phyloP scores from a whole-genome alignment of 495 filamentous ascomycete genomes.

The Aspergillus carlsbadensis region DNA sequence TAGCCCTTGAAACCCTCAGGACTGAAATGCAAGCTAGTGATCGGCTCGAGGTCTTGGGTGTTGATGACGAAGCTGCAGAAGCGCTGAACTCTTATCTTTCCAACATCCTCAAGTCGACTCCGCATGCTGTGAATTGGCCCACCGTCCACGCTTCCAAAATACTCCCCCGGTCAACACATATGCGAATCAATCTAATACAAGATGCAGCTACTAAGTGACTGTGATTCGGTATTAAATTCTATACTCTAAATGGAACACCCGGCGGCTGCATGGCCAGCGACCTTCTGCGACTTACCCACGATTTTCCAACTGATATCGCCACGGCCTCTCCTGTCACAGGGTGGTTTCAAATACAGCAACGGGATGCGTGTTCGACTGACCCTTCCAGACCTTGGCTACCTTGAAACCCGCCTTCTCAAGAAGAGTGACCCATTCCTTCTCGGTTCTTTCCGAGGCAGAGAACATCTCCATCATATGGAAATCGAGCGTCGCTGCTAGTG shows the following conservation, averaged over 20 bases:
- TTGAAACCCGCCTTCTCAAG: constrained; percentile 54
- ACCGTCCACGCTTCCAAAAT: constrained; percentile 4
- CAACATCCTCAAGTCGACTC: constrained; percentile 7
- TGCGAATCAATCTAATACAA: too few species aligned
- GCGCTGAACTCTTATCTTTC: constrained; percentile 12
- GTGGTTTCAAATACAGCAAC: constrained; percentile 1
- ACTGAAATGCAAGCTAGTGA: constrained; percentile 5
- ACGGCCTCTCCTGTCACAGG: not conserved
- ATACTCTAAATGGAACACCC: too few species aligned
- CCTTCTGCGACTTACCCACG: too few species aligned
- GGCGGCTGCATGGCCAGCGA: too few species aligned
- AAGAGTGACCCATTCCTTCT: constrained; percentile 17
- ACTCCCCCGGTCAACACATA: not conserved
- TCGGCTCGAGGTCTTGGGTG: not conserved
- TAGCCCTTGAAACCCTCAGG: constrained; percentile 12
- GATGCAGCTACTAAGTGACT: too few species aligned
- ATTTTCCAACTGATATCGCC: not conserved
- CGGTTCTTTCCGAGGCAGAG: constrained; percentile 30
- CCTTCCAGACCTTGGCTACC: constrained; percentile 44
- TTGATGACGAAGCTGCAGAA: constrained; percentile 7
- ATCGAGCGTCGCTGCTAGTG: constrained; percentile 36
- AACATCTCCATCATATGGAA: constrained; percentile 37
- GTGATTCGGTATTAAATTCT: too few species aligned
- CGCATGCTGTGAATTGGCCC: constrained; percentile 16
- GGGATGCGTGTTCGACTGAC: not conserved